Evolutionary conservation across 306 rosid genomes (phyloP).

Genomic region (Delonix regia): DNA sequence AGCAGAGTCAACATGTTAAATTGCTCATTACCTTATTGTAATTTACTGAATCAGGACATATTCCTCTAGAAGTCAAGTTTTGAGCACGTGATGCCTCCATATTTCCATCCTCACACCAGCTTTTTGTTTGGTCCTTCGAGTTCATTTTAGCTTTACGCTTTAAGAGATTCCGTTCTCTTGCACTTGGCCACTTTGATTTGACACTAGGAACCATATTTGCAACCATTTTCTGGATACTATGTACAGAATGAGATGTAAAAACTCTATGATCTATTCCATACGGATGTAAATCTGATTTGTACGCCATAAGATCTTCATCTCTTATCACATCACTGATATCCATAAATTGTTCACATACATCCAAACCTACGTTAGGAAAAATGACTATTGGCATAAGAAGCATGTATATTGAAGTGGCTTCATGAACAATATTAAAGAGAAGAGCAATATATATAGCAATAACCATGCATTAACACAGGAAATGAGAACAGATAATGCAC

Average conservation of each 20-base stretch:
- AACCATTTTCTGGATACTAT: conserved; percentile 85
- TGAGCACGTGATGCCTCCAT: conserved; percentile 59
- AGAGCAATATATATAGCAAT: not conserved
- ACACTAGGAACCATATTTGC: conserved; percentile 91
- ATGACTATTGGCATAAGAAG: conserved; percentile 31
- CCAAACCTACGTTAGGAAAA: conserved; percentile 67
- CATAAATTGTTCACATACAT: conserved; percentile 93
- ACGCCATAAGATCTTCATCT: conserved; percentile 91
- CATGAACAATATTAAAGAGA: conserved; percentile 6
- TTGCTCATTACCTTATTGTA: conserved; percentile 59
- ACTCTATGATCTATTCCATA: conserved; percentile 71
- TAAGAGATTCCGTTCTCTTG: conserved; percentile 86
- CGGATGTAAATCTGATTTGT: conserved; percentile 58
- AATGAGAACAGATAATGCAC: not conserved
- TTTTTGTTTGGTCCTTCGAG: conserved; percentile 83
- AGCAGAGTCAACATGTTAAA: conserved; percentile 16
- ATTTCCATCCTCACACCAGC: conserved; percentile 86
- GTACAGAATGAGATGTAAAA: conserved; percentile 66
- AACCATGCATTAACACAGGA: conserved; percentile 10
- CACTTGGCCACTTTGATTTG: conserved; percentile 88
- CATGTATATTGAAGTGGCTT: conserved; percentile 23
- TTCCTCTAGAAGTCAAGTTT: conserved; percentile 52
- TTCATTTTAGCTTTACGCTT: conserved; percentile 94
- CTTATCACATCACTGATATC: conserved; percentile 95
- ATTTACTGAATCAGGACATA: conserved; percentile 61